Conservation (phyloP, 257 asterid species). For the Phtheirospermum japonicum region DNA sequence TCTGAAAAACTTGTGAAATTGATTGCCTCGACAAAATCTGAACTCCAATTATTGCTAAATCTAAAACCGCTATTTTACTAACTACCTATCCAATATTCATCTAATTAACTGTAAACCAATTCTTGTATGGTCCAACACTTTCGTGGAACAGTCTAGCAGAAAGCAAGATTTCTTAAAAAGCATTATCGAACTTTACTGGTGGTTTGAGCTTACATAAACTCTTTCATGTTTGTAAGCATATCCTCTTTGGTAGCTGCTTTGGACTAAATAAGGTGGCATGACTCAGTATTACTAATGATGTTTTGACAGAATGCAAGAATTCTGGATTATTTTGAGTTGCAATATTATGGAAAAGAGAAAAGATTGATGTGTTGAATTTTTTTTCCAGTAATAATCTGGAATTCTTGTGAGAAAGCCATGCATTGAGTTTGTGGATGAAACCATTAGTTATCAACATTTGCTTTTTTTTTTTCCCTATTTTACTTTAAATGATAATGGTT, state of each 20-base stretch:
- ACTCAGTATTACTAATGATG: neutral
- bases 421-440: neutral
- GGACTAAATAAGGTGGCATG: neutral
- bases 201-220: neutral
- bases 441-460: neutral
- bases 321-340: neutral
- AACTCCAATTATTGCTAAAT: too few species aligned
- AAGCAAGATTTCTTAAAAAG: neutral
- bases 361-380: too few species aligned
- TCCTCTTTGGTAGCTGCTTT: neutral
- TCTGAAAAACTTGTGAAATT: too few species aligned
- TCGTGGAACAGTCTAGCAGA: neutral
- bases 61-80: too few species aligned
- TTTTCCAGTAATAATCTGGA: too few species aligned
- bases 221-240: neutral
- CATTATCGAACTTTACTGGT: neutral
- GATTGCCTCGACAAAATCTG: too few species aligned
- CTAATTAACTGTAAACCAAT: too few species aligned
- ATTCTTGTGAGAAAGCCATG: neutral
- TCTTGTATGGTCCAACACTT: neutral
- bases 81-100: too few species aligned
- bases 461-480: neutral
- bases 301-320: neutral
- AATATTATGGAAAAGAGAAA: neutral
- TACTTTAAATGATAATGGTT: neutral